Conservation (phyloP, 768 basidiomycete species). For the Tulasnella sp. region DNA sequence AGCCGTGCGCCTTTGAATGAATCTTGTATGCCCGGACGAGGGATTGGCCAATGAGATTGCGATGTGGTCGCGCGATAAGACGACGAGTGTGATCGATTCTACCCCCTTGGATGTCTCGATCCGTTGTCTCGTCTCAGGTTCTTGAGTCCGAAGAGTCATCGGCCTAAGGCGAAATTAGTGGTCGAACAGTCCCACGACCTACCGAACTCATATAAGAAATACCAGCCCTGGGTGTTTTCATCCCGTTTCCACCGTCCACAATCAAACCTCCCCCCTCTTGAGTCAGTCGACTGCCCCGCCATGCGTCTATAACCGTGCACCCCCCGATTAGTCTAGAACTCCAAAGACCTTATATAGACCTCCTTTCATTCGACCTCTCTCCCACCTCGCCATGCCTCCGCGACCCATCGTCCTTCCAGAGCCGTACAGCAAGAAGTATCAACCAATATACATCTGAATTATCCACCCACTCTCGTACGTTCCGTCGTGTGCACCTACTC, state of each 20-base stretch:
- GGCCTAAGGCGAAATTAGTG: no score
- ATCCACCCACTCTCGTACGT: neutral
- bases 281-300: slow-evolving; percentile 1
- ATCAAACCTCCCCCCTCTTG: neutral
- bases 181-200: neutral
- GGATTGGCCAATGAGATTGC: no score
- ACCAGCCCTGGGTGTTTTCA: neutral
- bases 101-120: no score
- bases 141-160: no score
- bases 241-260: neutral
- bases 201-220: neutral
- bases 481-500: neutral
- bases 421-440: slow-evolving; percentile 15
- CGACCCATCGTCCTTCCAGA: slow-evolving; percentile 5
- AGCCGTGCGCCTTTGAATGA: no score
- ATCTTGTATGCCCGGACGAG: no score
- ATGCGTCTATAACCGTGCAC: slow-evolving; percentile 5
- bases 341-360: neutral
- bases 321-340: neutral
- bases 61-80: no score
- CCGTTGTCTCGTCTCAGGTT: no score
- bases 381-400: neutral
- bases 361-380: neutral
- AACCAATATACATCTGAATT: slow-evolving; percentile 9
- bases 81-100: no score